Evolutionary conservation across 768 basidiomycete genomes (phyloP).

Genomic region (Pulveroboletus sp.): DNA sequence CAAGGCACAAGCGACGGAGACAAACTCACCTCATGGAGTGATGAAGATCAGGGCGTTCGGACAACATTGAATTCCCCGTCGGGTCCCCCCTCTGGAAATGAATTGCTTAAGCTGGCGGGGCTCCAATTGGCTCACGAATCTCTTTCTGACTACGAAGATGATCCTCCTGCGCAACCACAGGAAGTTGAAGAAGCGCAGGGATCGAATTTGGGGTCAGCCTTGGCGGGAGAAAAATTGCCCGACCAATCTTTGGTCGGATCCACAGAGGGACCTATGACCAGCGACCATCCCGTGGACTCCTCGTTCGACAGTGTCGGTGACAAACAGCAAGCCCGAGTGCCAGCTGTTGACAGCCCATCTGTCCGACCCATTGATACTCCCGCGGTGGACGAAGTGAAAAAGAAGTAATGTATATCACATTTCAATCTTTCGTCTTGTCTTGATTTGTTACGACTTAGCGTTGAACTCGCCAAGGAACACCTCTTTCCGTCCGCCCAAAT

Average conservation of each 20-base stretch:
- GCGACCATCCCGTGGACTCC: not conserved
- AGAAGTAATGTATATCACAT: slow-evolving; percentile 16
- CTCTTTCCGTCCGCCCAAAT: slow-evolving; percentile 41
- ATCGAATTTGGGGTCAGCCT: not conserved
- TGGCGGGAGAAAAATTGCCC: not conserved
- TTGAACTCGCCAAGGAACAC: slow-evolving; percentile 42
- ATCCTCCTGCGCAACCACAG: slow-evolving; percentile 17
- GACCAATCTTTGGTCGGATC: slow-evolving; percentile 2
- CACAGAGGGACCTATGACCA: slow-evolving; percentile 1
- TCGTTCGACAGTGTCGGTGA: not conserved
- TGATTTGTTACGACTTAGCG: slow-evolving; percentile 26
- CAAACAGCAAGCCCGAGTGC: slow-evolving; percentile 9
- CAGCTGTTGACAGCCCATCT: slow-evolving; percentile 1
- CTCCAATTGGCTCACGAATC: slow-evolving; percentile 36
- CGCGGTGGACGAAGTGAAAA: slow-evolving; percentile 22
- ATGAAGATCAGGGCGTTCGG: slow-evolving; percentile 16
- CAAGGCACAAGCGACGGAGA: slow-evolving; percentile 2
- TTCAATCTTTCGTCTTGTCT: not conserved
- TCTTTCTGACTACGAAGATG: slow-evolving; percentile 61
- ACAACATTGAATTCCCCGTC: slow-evolving; percentile 1
- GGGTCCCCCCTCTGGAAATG: slow-evolving; percentile 33
- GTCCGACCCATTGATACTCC: slow-evolving; percentile 6
- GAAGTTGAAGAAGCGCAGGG: slow-evolving; percentile 5
- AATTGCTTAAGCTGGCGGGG: slow-evolving; percentile 52
- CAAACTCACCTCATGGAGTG: slow-evolving; percentile 17